Evolutionary conservation across 2,329 filamentous ascomycete genomes (phyloP), one percentile per base, ranked within the genome.

Genomic region (Stemphylium lycopersici): DNA sequence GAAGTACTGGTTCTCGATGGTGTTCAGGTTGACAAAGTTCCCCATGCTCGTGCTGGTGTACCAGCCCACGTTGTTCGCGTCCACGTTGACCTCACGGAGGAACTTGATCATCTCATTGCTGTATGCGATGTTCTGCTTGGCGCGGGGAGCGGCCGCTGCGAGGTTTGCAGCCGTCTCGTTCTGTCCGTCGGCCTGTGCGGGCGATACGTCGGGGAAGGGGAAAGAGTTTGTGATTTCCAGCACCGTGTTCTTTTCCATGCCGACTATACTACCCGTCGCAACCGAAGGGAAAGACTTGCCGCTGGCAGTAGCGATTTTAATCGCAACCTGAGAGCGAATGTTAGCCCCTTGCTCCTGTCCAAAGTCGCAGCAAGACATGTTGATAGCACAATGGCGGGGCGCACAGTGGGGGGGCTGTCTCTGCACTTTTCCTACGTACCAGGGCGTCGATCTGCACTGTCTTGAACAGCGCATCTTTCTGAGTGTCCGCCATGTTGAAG

Each of bases 21-120:
- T 93, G 82, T 89, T 90, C 74, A 90, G 78, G 82, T 93, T 97
- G 83, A 98, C 84, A 69, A 98, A 98, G 83, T 96, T 98, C 78
- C 95, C 95, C 90, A 99, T 96, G 77, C 92, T 96, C 61, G 93
- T 91, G 81, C 92, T 97, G 55, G 92, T 97, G 81, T 99, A 99
- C 93, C 93, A 99, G 70, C 95, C 95, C 56, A 96, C 91, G 71
- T 91, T 96, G 83, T 98, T 96, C 64, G 95, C 95, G 77, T 99
- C 95, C 56, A 98, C 90, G 77, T 98, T 99, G 72, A 99, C 95
- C 79, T 98, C 95, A 76, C 93, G 90, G 61, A 98, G 81, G 78
- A 95, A 92, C 73, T 92, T 90, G 78, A 99, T 93, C 93, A 98
- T 98, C 79, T 99, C 95, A 64, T 87, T 88, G 81, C 96, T 91